Evolutionary conservation across 2,329 filamentous ascomycete genomes (phyloP), one percentile per base, ranked within the genome.

Genomic region (Aspergillus persii): DNA sequence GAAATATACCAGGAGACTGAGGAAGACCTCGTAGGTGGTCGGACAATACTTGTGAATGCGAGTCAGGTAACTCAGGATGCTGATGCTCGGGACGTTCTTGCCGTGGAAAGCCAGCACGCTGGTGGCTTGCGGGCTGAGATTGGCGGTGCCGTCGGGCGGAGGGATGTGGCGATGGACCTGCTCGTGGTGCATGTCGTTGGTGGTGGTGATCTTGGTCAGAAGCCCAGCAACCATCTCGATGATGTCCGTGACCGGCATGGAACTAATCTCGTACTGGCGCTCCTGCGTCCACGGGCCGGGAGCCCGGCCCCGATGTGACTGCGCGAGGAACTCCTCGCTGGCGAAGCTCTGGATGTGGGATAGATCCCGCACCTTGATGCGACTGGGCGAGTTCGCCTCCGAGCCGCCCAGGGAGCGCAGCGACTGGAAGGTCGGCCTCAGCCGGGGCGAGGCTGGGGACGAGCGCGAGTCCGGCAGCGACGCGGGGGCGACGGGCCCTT

Each of bases 11-110:
- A 99, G 79, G 69, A 99, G 78, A 72, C 93, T 97, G 61, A 99
- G 80, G 72, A 99, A 99, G 0, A 99, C 95, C 76, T 99, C 95
- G 73, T 96, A 99, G 0, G 95, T 98, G 5, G 95, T 98, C 0
- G 95, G 95, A 71, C 95, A 99, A 78, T 99, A 99, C 79, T 97
- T 97, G 79, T 99, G 94, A 73, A 99, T 98, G 61, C 95, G 88
- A 69, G 89, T 94, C 55, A 99, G 80, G 70, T 99, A 99, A 82
- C 92, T 98, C 61, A 96, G 81, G 61, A 99, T 98, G 23, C 93
- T 96, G 69, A 99, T 99, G 71, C 90, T 95, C 1, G 95, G 95
- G 9, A 98, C 91, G 66, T 99, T 99, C 79, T 97, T 98, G 66
- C 95, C 95, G 71, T 99, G 95, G 68, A 99, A 99, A 11, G 95